Percentiles rank a stretch among this genome's conserved stretches.
Conservation (phyloP, 768 basidiomycete genomes). For the Wakefieldia striispora region DNA sequence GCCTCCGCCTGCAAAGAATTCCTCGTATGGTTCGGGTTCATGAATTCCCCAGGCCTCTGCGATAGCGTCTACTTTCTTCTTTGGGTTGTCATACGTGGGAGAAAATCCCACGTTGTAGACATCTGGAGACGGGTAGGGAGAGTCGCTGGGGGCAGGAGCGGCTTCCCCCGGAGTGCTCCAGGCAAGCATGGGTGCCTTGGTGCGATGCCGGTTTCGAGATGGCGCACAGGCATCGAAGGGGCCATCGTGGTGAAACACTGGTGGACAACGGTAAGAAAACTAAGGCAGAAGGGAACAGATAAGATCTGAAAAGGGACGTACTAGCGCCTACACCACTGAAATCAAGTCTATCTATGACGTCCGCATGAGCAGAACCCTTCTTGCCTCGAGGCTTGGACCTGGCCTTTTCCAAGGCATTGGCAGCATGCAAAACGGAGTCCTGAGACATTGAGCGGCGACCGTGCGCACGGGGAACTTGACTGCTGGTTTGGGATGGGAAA, state of each 20-base stretch:
- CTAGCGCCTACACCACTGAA: constrained; percentile 82
- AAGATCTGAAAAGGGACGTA: constrained; percentile 39
- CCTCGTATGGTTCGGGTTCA: constrained; percentile 88
- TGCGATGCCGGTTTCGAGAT: constrained; percentile 78
- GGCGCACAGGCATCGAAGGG: constrained; percentile 92
- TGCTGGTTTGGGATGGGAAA: constrained; percentile 12
- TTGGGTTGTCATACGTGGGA: constrained; percentile 55
- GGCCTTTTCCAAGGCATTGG: constrained; percentile 42
- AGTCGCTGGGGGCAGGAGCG: constrained; percentile 37
- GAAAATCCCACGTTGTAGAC: constrained; percentile 44
- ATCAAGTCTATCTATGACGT: constrained; percentile 88
- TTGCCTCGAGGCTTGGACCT: constrained; percentile 50
- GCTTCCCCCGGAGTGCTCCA: constrained; percentile 54
- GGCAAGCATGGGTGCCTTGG: constrained; percentile 80
- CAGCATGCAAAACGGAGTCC: constrained; percentile 42
- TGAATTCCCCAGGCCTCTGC: constrained; percentile 94
- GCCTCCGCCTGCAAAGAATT: constrained; percentile 83
- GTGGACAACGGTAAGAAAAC: constrained; percentile 3
- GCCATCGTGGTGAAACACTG: constrained; percentile 92
- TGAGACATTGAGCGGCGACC: constrained; percentile 50
- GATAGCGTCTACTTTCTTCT: constrained; percentile 86
- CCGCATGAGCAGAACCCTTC: constrained; percentile 81
- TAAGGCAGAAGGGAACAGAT: background rate
- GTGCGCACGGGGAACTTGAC: constrained; percentile 25
- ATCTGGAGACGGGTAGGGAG: constrained; percentile 52